Evolutionary conservation across 1,284 basidiomycete genomes (phyloP), one percentile per base, ranked within the genome.

Genomic region (Tylopilus orsonianus): DNA sequence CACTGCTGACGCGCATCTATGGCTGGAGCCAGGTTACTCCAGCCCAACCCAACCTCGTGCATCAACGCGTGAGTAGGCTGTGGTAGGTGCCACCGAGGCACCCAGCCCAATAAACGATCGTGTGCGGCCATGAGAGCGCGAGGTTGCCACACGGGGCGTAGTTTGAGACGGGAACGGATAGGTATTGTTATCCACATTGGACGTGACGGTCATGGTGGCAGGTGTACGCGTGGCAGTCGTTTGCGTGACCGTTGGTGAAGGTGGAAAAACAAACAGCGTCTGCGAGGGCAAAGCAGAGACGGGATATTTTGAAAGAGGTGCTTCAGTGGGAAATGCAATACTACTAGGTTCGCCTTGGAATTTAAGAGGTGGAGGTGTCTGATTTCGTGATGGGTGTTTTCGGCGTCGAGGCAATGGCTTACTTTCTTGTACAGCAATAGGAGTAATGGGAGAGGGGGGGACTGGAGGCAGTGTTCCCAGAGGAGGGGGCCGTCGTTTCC

Each of bases 181-280:
- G 33, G 73, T 65, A 24, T 69, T 71, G 54, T 65, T 68, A 45
- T 74, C 62, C 55, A 66, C 53, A 34, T 73, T 83, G 54, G 80
- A 87, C 53, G 77, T 90, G 54, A 89, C 71, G 43, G 82, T 89
- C 75, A 84, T 83, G 39, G 82, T 90, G 54, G 80, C 84, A 38
- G 83, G 85, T 49, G 81, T 90, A 39, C 81, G 78, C 34, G 54
- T 52, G 45, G 57, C 43, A 35, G 79, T 74, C 44, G 49, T 41
- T 49, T 72, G 73, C 48, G 77, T 44, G 47, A 68, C 63, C 7
- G 80, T 85, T 8, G 87, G 87, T 12, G 87, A 89, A 30, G 88
- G 87, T 3, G 88, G 88, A 62, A 91, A 91, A 33, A 91, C 83
- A 59, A 91, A 90, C 40, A 91, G 72, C 0, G 87, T 91, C 64